These are phyloP conservation scores for Paecilomyces variotii DNA, from an alignment of 2,329 filamentous ascomycete species.

Conservation along the genomic window DNA sequence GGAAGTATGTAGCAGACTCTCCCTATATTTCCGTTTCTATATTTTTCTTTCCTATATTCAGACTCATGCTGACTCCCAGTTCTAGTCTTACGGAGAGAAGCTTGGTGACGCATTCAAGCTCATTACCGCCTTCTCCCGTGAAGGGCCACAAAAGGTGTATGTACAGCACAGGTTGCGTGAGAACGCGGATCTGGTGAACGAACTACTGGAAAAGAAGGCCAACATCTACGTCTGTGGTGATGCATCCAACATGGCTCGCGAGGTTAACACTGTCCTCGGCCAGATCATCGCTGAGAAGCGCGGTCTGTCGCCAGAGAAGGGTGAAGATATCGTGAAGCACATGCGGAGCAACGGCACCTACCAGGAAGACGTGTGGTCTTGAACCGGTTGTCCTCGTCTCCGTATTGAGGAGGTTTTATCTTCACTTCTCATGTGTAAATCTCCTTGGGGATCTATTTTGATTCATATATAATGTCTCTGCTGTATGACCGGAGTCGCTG, in stretches of 20 bases:
- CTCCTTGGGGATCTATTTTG: neutral
- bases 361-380: conserved; percentile 73
- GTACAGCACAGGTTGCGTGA: conserved; percentile 91
- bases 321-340: conserved; percentile 91
- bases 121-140: conserved; percentile 91
- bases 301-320: conserved; percentile 74
- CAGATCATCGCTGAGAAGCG: conserved; percentile 82
- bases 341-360: conserved; percentile 95
- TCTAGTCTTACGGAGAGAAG: conserved; percentile 69
- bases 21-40: conserved; percentile 1
- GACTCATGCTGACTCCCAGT: conserved; percentile 17
- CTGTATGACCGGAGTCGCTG: neutral
- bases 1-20: conserved; percentile 57
- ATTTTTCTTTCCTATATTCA: neutral
- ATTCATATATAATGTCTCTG: neutral
- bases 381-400: conserved; percentile 15
- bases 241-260: conserved; percentile 91
- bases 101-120: conserved; percentile 86
- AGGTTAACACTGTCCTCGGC: conserved; percentile 78
- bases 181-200: conserved; percentile 73
- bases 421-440: conserved; percentile 16
- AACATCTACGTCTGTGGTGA: conserved; percentile 99
- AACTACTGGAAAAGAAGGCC: conserved; percentile 72
- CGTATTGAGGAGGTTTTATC: conserved; percentile 11
- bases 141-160: conserved; percentile 81